Evolutionary conservation across 2,329 filamentous ascomycete genomes (phyloP), one percentile per base, ranked within the genome.

Genomic region (Penicillium decumbens): DNA sequence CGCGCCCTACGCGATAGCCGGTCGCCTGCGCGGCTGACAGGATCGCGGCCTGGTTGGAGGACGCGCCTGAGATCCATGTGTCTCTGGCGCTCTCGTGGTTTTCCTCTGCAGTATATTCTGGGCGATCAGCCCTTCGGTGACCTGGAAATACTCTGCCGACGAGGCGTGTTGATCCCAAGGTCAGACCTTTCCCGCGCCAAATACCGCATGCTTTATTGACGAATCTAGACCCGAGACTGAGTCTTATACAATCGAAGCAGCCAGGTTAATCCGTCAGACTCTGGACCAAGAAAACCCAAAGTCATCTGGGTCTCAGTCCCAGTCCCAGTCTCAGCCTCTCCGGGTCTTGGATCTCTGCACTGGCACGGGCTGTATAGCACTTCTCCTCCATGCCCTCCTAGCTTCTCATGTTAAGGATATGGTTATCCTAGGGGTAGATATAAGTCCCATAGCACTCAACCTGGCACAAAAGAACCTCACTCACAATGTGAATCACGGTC

Each of bases 51-150:
- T 6, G 55, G 60, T 55, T 65, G 65, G 66, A 66, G 56, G 37
- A 55, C 50, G 40, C 51, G 65, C 3, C 58, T 79, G 18, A 59
- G 55, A 41, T 55, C 48, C 3, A 68, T 74, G 62, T 78, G 72
- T 45, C 44, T 45, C 18, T 58, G 66, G 40, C 72, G 82, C 50
- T 72, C 77, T 3, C 67, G 58, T n/a, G 89, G 89, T 1, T 80
- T 84, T 50, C 93, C 93, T 1, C 72, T 98, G 29, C 93, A 97
- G 68, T 97, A 97, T 65, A 78, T 97, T 20, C 74, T 98, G 1
- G 90, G 90, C 3, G 84, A 84, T 4, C 90, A 96, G 67, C 93
- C 87, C 1, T 97, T 98, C 71, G 92, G 91, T 0, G 74, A 82
- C 4, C 72, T 97, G 13, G 86, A 95, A 37, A 86, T 98, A 40